These are phyloP conservation scores for Penicillium cataractarum DNA, from an alignment of 495 filamentous ascomycete species.

Conservation along the genomic window DNA sequence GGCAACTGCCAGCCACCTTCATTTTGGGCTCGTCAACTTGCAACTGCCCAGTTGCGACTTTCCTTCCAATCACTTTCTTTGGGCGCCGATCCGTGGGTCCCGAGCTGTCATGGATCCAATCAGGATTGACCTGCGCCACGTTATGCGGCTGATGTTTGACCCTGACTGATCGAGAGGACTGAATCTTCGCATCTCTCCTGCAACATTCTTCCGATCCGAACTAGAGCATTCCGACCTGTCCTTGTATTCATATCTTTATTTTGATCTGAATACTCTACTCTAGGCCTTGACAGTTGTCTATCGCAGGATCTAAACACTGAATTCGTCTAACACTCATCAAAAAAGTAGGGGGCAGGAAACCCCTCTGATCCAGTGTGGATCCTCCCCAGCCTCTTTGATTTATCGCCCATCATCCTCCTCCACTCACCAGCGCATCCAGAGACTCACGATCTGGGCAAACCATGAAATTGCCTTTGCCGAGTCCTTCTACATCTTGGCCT, in stretches of 20 bases:
- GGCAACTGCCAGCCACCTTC: slow-evolving; percentile 28
- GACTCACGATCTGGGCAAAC: neutral
- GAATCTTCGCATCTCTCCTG: neutral
- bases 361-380: slow-evolving; percentile 11
- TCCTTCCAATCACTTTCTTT: slow-evolving; percentile 5
- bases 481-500: neutral
- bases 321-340: neutral
- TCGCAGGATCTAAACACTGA: neutral
- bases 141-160: slow-evolving; percentile 13
- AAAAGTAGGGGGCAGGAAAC: slow-evolving; percentile 18
- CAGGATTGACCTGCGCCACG: slow-evolving; percentile 14
- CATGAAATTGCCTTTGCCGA: neutral
- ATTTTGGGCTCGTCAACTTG: neutral
- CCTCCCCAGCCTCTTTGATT: slow-evolving; percentile 30
- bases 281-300: neutral
- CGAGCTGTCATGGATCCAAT: slow-evolving; percentile 21
- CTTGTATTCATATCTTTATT: neutral
- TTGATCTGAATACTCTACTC: neutral
- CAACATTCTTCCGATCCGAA: slow-evolving; percentile 4
- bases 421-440: neutral
- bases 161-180: neutral
- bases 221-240: neutral
- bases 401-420: neutral
- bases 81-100: slow-evolving; percentile 27
- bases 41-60: neutral